phyloP scores from a whole-genome alignment of 768 basidiomycete genomes.

The Neoboletus subvelutipes region DNA sequence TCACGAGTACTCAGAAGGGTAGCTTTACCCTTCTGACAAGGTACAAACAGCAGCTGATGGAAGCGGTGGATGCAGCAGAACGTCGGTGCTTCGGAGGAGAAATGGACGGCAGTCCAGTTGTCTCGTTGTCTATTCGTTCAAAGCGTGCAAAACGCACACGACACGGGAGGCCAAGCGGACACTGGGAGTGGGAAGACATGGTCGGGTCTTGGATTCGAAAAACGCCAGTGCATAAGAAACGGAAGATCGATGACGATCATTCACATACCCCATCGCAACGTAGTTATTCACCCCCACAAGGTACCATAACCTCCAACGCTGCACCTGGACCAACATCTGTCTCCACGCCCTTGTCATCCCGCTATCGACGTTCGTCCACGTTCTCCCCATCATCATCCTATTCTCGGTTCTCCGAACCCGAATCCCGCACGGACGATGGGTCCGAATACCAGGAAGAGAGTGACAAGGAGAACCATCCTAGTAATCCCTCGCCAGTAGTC shows the following conservation, averaged over 20 bases:
- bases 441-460: slow-evolving; percentile 23
- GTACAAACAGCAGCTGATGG: slow-evolving; percentile 43
- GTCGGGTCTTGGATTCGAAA: slow-evolving; percentile 45
- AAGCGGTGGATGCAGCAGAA: slow-evolving; percentile 52
- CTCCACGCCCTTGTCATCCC: background rate
- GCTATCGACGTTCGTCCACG: background rate
- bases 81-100: slow-evolving; percentile 41
- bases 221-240: slow-evolving; percentile 33
- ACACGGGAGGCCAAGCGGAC: slow-evolving; percentile 23
- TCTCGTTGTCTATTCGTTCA: slow-evolving; percentile 7
- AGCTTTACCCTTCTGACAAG: slow-evolving; percentile 27
- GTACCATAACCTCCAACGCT: background rate
- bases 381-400: slow-evolving; percentile 12
- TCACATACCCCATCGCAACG: slow-evolving; percentile 1
- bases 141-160: slow-evolving; percentile 6
- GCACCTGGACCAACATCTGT: background rate
- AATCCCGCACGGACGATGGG: slow-evolving; percentile 19
- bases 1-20: slow-evolving; percentile 23
- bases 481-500: slow-evolving; percentile 5
- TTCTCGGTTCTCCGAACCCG: slow-evolving; percentile 9
- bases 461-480: slow-evolving; percentile 22
- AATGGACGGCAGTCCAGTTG: slow-evolving; percentile 15
- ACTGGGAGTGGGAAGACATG: slow-evolving; percentile 52
- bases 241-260: slow-evolving; percentile 7
- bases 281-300: background rate